A percentile compares a stretch with the other conserved stretches of the same genome.
Evolutionary conservation across 1,284 basidiomycete genomes (phyloP).

Genomic region (Rhodotorula sp.): DNA sequence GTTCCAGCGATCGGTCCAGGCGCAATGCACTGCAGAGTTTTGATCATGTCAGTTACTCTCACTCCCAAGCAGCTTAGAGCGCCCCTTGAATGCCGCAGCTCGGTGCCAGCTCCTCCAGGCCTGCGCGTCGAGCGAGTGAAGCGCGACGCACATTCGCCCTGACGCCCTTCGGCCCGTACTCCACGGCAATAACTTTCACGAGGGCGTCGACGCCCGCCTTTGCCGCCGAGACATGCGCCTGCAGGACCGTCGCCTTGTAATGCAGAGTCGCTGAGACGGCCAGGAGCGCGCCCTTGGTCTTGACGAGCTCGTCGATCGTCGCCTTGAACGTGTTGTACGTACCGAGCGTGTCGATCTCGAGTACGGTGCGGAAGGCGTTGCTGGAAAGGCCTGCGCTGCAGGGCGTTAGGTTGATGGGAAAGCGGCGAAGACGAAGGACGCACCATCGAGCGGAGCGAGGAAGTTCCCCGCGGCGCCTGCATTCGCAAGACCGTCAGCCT

Average conservation of each 20-base stretch:
- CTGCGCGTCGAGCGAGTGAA: background rate
- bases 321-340: constrained; percentile 95
- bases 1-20: constrained; percentile 72
- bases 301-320: constrained; percentile 71
- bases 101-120: no score
- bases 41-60: no score
- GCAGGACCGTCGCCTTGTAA: constrained; percentile 81
- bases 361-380: constrained; percentile 87
- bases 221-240: constrained; percentile 90
- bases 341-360: constrained; percentile 85
- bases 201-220: constrained; percentile 93
- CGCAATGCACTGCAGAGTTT: constrained; percentile 20
- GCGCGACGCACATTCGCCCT: constrained; percentile 70
- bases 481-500: background rate
- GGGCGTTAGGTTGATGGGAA: constrained; percentile 7
- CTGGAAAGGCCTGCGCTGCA: constrained; percentile 55
- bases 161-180: constrained; percentile 92
- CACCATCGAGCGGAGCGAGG: constrained; percentile 48
- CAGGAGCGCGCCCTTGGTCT: constrained; percentile 73
- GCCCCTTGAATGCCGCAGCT: background rate
- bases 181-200: constrained; percentile 77
- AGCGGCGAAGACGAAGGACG: background rate
- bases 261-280: constrained; percentile 91
- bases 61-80: no score
- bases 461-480: constrained; percentile 50